Evolutionary conservation across 208 protist genomes (phyloP).

Genomic region (Trypanosomatidae sp.): DNA sequence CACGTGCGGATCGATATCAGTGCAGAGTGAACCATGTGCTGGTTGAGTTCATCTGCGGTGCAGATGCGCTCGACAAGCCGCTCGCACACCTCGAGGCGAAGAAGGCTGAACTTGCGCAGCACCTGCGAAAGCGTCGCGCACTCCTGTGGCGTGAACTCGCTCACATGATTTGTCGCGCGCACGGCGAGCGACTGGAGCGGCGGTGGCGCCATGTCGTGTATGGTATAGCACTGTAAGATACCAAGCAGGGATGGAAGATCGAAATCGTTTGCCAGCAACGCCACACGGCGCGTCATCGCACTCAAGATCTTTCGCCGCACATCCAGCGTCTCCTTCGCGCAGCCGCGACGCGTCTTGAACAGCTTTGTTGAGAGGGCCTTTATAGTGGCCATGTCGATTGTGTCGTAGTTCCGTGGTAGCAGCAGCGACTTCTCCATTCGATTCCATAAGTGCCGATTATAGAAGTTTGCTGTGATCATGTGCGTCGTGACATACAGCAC

Average conservation of each 20-base stretch:
- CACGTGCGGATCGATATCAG: constrained; percentile 74
- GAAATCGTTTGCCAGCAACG: constrained; percentile 86
- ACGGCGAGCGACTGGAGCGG: constrained; percentile 76
- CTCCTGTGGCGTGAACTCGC: constrained; percentile 85
- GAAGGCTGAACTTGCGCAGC: constrained; percentile 73
- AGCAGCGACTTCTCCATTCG: constrained; percentile 71
- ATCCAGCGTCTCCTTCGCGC: constrained; percentile 78
- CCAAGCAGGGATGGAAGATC: constrained; percentile 85
- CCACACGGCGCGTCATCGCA: constrained; percentile 74
- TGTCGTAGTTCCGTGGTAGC: constrained; percentile 57
- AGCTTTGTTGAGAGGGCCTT: constrained; percentile 89
- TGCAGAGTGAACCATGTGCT: constrained; percentile 79
- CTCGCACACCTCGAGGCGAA: constrained; percentile 87
- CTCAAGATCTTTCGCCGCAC: constrained; percentile 78
- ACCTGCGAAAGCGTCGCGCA: constrained; percentile 81
- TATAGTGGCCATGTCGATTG: constrained; percentile 77
- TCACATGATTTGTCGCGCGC: constrained; percentile 83
- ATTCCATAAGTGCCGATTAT: constrained; percentile 90
- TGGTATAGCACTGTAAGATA: constrained; percentile 89
- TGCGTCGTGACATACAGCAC: constrained; percentile 87
- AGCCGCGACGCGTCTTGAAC: constrained; percentile 85
- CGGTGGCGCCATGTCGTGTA: constrained; percentile 79
- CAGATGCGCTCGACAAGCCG: constrained; percentile 81
- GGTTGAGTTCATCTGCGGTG: constrained; percentile 73
- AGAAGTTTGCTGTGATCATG: constrained; percentile 85